These are phyloP conservation scores for Aspergillus ibericus DNA, from an alignment of 2,329 filamentous ascomycete genomes.

Conservation along the genomic window DNA sequence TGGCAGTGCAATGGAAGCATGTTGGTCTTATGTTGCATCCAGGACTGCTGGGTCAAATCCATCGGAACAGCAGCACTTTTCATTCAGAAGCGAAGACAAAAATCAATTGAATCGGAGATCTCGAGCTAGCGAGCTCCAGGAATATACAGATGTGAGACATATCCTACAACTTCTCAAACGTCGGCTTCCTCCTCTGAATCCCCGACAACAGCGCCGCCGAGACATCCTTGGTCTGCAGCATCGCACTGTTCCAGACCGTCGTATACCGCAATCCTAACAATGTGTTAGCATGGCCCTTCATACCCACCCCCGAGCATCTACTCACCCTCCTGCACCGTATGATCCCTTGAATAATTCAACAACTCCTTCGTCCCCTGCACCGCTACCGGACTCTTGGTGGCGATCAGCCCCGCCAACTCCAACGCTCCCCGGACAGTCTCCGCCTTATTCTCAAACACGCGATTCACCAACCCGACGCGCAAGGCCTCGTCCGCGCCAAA, in stretches of 20 bases:
- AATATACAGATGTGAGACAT: neutral
- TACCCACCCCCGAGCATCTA: slow-evolving; percentile 20
- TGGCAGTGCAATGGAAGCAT: too few relatives aligned
- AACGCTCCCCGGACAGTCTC: slow-evolving; percentile 64
- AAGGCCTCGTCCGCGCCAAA: slow-evolving; percentile 49
- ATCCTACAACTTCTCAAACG: slow-evolving; percentile 75
- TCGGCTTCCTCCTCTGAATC: slow-evolving; percentile 74
- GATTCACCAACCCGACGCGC: slow-evolving; percentile 46
- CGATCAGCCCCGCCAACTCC: slow-evolving; percentile 64
- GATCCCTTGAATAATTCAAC: slow-evolving; percentile 77
- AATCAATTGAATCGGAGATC: too few relatives aligned
- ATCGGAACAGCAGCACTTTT: too few relatives aligned
- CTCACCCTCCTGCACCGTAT: slow-evolving; percentile 72
- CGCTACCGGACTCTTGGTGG: slow-evolving; percentile 81
- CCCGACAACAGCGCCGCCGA: slow-evolving; percentile 71
- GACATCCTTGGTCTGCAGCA: slow-evolving; percentile 79
- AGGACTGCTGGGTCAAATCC: too few relatives aligned
- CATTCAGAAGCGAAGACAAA: too few relatives aligned
- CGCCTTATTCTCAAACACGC: slow-evolving; percentile 53
- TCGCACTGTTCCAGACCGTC: slow-evolving; percentile 80
- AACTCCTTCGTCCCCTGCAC: slow-evolving; percentile 86
- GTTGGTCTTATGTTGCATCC: too few relatives aligned
- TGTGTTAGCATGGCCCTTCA: neutral
- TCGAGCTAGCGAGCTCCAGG: neutral
- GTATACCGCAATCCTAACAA: slow-evolving; percentile 72